Base-by-base conservation (phyloP, 345 rosid genomes). In the Cardiospermum halicacabum region DNA sequence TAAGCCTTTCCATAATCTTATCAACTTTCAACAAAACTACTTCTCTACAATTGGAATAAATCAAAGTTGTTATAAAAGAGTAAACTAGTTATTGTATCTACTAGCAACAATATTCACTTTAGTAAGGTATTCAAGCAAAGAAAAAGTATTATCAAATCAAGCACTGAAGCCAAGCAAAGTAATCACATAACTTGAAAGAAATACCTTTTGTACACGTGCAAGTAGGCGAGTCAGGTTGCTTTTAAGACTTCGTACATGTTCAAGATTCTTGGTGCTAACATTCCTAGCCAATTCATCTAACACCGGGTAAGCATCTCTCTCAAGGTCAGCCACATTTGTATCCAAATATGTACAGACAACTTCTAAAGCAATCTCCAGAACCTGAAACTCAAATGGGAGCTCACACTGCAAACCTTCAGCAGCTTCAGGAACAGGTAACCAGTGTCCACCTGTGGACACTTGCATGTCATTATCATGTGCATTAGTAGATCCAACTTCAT, bases 311-410 rank as follows among this genome's bases (percentile, higher is more conserved):
- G 99, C 95, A 66, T 86, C 89, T 61, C 70, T 81, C 81, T 88
- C 97, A 42, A 90, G 87, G 3, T 85, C 79, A 25, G 78, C 88
- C 51, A 88, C 99, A 30, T 69, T 76, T 30, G 74, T 72, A 66
- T 85, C 97, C 77, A 91, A 72, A 76, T 58, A 78, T 3, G 88
- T 76, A 56, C 96, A 94, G 53, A 88, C 92, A 37, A 80, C 79
- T 77, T 94, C 97, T 2, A 94, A 75, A 25, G 99, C 99, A 61
- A 89, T 85, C 85, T 94, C 99, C 43, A 94, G 86, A 68, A 94
- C 96, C 75, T 88, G 95, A 80, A 94, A 85, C 74, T 91, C 99
- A 60, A 94, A 94, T 13, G 96, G 97, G 57, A 90, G 98, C 74
- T 90, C 96, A 65, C 80, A 69, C 62, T 88, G 92, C 61, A 82